Percentiles rank a stretch among this genome's conserved stretches.
These are phyloP conservation scores for Trichoderma erinaceum DNA, from an alignment of 495 filamentous ascomycete species.

Conservation along the genomic window DNA sequence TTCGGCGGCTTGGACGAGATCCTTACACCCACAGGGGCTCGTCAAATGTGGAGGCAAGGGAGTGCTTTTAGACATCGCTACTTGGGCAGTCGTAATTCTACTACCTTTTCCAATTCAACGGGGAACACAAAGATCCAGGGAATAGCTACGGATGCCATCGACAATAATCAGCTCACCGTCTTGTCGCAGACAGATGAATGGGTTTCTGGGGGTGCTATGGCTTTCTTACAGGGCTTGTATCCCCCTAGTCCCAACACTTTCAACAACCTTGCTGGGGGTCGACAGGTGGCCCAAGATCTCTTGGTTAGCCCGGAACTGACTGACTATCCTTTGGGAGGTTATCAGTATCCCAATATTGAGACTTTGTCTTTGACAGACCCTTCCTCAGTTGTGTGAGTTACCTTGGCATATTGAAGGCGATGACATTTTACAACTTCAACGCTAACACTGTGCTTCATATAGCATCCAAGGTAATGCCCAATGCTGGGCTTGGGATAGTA, in stretches of 20 bases:
- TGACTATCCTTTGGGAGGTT: conserved; percentile 35
- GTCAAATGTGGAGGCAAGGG: conserved; percentile 35
- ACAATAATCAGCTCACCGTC: conserved; percentile 34
- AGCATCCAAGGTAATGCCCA: conserved; percentile 31
- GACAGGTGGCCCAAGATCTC: conserved; percentile 24
- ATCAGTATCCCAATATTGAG: conserved; percentile 38
- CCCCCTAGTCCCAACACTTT: conserved; percentile 30
- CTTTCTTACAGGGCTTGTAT: conserved; percentile 41
- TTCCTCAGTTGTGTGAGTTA: conserved; percentile 32
- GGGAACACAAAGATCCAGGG: conserved; percentile 28
- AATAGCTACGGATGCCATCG: conserved; percentile 30
- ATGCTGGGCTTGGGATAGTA: conserved; percentile 28
- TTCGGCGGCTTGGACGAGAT: conserved; percentile 17
- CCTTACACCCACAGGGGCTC: conserved; percentile 38
- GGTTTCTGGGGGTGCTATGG: conserved; percentile 29
- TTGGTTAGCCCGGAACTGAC: conserved; percentile 24
- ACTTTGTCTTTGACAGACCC: conserved; percentile 27
- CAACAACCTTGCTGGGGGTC: conserved; percentile 26
- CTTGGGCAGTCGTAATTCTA: conserved; percentile 21
- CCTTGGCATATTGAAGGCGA: neutral
- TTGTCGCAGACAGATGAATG: conserved; percentile 30
- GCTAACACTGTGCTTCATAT: neutral
- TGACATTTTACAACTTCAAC: neutral
- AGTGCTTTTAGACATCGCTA: conserved; percentile 33
- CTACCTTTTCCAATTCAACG: conserved; percentile 18